A percentile compares a stretch with the other conserved stretches of the same genome.
phyloP scores from a whole-genome alignment of 192 early-diverging fungal genomes.

The Borealophlyctis nickersoniae region DNA sequence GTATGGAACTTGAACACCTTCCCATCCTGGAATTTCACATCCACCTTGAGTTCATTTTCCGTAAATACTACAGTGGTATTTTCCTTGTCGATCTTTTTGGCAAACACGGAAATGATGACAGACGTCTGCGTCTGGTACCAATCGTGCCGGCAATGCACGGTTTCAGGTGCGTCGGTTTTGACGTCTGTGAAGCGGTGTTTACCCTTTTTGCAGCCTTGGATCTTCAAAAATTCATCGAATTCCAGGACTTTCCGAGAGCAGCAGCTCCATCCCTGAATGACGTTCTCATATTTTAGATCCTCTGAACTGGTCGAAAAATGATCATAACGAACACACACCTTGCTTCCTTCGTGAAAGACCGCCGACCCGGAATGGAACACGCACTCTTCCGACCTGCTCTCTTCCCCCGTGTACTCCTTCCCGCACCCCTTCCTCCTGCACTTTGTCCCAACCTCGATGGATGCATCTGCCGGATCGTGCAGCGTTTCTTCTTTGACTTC shows the following conservation, averaged over 20 bases:
- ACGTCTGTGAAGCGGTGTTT: constrained; percentile 79
- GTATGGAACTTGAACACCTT: constrained; percentile 69
- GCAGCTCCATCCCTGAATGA: constrained; percentile 81
- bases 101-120: constrained; percentile 88
- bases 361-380: constrained; percentile 84
- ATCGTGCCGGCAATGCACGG: constrained; percentile 81
- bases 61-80: constrained; percentile 69
- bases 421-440: constrained; percentile 86
- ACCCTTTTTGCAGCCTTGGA: constrained; percentile 86
- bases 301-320: neutral
- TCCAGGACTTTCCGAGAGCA: constrained; percentile 92
- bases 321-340: constrained; percentile 36
- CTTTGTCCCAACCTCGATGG: constrained; percentile 64
- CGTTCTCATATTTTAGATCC: neutral
- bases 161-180: constrained; percentile 24
- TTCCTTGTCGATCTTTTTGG: constrained; percentile 80
- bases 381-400: constrained; percentile 58
- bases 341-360: constrained; percentile 97
- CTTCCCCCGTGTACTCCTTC: constrained; percentile 59
- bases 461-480: constrained; percentile 72
- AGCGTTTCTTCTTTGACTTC: constrained; percentile 65
- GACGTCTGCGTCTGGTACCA: constrained; percentile 89
- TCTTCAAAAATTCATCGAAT: constrained; percentile 97
- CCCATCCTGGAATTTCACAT: constrained; percentile 76
- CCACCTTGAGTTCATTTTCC: constrained; percentile 59